Percentiles rank a stretch among this genome's conserved stretches.
Evolutionary conservation across 2,329 filamentous ascomycete species (phyloP).

Genomic region (Sarocladium kiliense): DNA sequence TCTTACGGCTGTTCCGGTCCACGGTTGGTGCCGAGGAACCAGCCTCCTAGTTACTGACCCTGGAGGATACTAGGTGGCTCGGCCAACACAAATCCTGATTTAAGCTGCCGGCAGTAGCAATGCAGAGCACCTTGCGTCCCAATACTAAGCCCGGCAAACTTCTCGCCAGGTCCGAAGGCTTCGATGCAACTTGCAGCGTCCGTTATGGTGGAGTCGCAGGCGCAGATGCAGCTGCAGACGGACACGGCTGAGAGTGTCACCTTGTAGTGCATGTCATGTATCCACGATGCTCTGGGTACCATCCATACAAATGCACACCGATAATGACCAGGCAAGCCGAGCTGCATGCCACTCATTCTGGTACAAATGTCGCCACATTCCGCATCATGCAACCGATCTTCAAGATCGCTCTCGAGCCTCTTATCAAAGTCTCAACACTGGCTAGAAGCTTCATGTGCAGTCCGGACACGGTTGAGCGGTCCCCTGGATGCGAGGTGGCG

Average conservation of each 20-base stretch:
- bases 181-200: background rate
- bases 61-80: no score
- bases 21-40: no score
- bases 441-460: background rate
- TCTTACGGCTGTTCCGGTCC: no score
- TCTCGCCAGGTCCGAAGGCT: background rate
- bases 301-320: background rate
- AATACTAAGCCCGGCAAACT: background rate
- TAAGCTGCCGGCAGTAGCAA: background rate
- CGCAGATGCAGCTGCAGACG: background rate
- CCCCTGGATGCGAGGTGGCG: slow-evolving; percentile 6
- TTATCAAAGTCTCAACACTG: background rate
- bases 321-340: background rate
- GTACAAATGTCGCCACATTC: background rate
- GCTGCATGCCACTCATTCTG: background rate
- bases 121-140: background rate
- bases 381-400: background rate
- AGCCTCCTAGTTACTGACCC: no score
- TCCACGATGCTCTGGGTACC: background rate
- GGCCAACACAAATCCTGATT: no score
- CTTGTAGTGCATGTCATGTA: background rate
- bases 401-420: background rate
- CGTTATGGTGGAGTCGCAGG: background rate
- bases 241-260: background rate
- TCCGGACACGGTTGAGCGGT: background rate